Conservation (phyloP, 768 basidiomycete genomes). For the Termitomyces heimii region DNA sequence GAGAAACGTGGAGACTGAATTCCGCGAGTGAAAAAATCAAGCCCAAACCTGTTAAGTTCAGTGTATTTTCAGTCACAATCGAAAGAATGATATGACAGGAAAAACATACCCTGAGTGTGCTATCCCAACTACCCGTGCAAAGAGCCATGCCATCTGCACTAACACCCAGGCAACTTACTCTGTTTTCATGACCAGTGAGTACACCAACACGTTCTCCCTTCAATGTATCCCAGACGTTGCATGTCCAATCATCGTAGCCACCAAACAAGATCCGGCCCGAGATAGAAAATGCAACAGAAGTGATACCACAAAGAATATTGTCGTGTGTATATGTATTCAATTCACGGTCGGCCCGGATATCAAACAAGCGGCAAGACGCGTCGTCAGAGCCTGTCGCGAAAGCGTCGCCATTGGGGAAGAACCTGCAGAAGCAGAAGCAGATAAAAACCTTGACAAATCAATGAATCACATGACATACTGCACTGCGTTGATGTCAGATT, state of each 20-base stretch:
- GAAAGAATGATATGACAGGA: not conserved
- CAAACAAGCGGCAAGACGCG: slow-evolving; percentile 96
- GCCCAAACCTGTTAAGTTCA: slow-evolving; percentile 67
- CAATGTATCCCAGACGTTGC: slow-evolving; percentile 99
- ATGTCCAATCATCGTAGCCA: slow-evolving; percentile 99
- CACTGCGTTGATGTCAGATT: slow-evolving; percentile 98
- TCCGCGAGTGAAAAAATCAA: slow-evolving; percentile 32
- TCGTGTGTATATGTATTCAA: slow-evolving; percentile 96
- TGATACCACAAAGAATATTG: slow-evolving; percentile 98
- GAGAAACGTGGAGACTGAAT: slow-evolving; percentile 10
- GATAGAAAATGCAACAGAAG: slow-evolving; percentile 97
- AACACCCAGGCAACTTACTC: slow-evolving; percentile 95
- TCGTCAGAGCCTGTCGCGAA: slow-evolving; percentile 99
- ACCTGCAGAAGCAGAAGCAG: slow-evolving; percentile 43
- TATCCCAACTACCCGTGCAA: slow-evolving; percentile 98
- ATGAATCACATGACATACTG: slow-evolving; percentile 53
- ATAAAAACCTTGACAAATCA: slow-evolving; percentile 5
- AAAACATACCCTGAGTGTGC: slow-evolving; percentile 79
- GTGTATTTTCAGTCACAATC: slow-evolving; percentile 9
- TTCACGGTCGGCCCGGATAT: slow-evolving; percentile 96
- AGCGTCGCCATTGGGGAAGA: slow-evolving; percentile 99
- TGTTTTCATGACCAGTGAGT: slow-evolving; percentile 95
- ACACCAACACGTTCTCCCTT: slow-evolving; percentile 99
- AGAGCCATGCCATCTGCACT: slow-evolving; percentile 96
- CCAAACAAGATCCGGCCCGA: slow-evolving; percentile 97